Evolutionary conservation across 2,329 filamentous ascomycete genomes (phyloP).

Genomic region (Dactylellina drechsleri): DNA sequence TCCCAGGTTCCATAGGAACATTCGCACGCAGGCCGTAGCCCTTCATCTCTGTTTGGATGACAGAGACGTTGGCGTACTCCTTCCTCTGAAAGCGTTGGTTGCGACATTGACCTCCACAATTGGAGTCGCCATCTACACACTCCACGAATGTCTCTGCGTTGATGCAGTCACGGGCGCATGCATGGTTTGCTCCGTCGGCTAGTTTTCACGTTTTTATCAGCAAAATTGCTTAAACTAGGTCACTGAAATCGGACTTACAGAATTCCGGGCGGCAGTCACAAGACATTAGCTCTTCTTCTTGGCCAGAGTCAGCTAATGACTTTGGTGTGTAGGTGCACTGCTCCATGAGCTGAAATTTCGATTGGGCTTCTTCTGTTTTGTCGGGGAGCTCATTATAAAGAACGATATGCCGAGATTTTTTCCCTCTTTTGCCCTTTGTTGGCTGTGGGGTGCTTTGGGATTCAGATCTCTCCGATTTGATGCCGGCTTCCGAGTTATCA

Average conservation of each 20-base stretch:
- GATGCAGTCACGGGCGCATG: conserved; percentile 97
- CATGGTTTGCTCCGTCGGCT: conserved; percentile 76
- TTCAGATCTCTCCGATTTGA: conserved; percentile 27
- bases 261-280: conserved; percentile 96
- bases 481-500: conserved; percentile 27
- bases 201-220: conserved; percentile 37
- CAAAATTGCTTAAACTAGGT: conserved; percentile 59
- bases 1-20: conserved; percentile 77
- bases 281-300: conserved; percentile 77
- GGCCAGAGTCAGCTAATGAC: conserved; percentile 87
- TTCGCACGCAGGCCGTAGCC: conserved; percentile 91
- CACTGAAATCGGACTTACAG: conserved; percentile 71
- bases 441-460: conserved; percentile 28
- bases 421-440: conserved; percentile 55
- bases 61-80: conserved; percentile 88
- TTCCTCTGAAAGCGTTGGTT: conserved; percentile 94
- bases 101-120: conserved; percentile 86
- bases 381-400: conserved; percentile 81
- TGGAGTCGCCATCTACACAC: conserved; percentile 82
- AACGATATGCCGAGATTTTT: conserved; percentile 45
- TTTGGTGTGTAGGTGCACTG: conserved; percentile 93
- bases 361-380: conserved; percentile 78
- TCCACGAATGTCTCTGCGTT: conserved; percentile 99
- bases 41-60: conserved; percentile 98
- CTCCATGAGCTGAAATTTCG: conserved; percentile 80